phyloP scores from a whole-genome alignment of 768 basidiomycete species.

The Trametes villosa region DNA sequence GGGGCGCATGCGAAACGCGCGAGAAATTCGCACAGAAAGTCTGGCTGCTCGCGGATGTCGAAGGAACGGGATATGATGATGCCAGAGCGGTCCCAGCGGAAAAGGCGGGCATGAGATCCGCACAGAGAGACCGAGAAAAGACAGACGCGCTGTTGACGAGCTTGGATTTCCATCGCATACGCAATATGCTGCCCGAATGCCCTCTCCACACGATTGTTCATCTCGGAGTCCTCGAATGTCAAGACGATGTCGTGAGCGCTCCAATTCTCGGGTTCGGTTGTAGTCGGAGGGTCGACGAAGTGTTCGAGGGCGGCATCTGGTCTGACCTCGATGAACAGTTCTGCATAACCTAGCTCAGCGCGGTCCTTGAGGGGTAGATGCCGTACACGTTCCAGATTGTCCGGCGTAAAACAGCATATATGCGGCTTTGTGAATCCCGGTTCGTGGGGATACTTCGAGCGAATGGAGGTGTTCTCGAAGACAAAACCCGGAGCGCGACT shows the following conservation, averaged over 20 bases:
- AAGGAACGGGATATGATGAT: background rate
- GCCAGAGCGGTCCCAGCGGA: slow-evolving; percentile 12
- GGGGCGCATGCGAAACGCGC: background rate
- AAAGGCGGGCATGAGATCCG: slow-evolving; percentile 1
- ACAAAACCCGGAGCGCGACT: background rate
- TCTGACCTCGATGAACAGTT: slow-evolving; percentile 17
- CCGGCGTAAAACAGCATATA: background rate
- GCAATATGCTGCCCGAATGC: slow-evolving; percentile 1
- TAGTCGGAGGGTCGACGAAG: slow-evolving; percentile 4
- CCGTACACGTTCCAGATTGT: background rate
- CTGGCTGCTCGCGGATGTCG: background rate
- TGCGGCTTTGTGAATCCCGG: background rate
- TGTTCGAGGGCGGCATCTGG: background rate
- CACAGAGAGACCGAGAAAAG: background rate
- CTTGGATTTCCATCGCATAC: slow-evolving; percentile 7
- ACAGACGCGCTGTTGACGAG: slow-evolving; percentile 33
- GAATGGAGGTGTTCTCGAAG: background rate
- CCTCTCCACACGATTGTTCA: background rate
- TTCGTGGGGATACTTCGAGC: background rate
- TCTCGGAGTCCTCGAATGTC: background rate
- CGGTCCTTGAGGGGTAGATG: background rate
- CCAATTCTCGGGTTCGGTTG: background rate
- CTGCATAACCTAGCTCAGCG: slow-evolving; percentile 3
- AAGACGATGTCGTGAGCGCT: background rate
- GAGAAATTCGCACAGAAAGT: slow-evolving; percentile 5